Percentiles rank a stretch among this genome's conserved stretches.
phyloP scores from a whole-genome alignment of 129 eudicot genomes.

The Tagetes erecta region DNA sequence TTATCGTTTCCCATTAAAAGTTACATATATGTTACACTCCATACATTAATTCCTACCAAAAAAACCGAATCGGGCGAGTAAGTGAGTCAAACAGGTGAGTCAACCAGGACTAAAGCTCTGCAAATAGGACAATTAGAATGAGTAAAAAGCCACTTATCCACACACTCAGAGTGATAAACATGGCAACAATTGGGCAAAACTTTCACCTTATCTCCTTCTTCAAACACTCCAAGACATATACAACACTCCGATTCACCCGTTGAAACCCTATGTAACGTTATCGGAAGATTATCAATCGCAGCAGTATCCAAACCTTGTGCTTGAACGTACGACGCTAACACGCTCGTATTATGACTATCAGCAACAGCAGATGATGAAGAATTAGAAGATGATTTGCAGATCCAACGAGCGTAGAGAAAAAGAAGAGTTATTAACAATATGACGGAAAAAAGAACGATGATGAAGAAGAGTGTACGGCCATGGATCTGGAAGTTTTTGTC shows the following conservation, averaged over 20 bases:
- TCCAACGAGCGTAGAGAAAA: slow-evolving; percentile 81
- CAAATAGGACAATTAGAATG: slow-evolving; percentile 87
- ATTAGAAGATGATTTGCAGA: slow-evolving; percentile 59
- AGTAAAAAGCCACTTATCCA: slow-evolving; percentile 70
- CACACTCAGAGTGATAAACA: slow-evolving; percentile 78
- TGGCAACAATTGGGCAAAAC: slow-evolving; percentile 68
- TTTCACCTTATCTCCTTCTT: slow-evolving; percentile 74
- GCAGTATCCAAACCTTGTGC: slow-evolving; percentile 45
- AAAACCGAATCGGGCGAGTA: slow-evolving; percentile 25
- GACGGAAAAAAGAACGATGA: slow-evolving; percentile 63
- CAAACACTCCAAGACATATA: slow-evolving; percentile 74
- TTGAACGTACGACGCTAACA: slow-evolving; percentile 23
- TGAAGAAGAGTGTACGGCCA: slow-evolving; percentile 73
- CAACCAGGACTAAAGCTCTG: slow-evolving; percentile 58
- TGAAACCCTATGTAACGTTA: slow-evolving; percentile 40
- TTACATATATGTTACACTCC: neutral
- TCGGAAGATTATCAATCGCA: slow-evolving; percentile 53
- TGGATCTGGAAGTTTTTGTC: slow-evolving; percentile 76
- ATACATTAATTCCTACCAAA: neutral
- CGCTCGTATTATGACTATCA: slow-evolving; percentile 22
- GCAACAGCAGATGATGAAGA: slow-evolving; percentile 33
- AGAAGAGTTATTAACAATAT: slow-evolving; percentile 49
- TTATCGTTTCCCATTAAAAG: neutral
- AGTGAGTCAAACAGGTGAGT: slow-evolving; percentile 51
- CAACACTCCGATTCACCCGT: slow-evolving; percentile 61